Base-by-base conservation (phyloP, 768 basidiomycete genomes). In the Pleurotus cornucopiae region DNA sequence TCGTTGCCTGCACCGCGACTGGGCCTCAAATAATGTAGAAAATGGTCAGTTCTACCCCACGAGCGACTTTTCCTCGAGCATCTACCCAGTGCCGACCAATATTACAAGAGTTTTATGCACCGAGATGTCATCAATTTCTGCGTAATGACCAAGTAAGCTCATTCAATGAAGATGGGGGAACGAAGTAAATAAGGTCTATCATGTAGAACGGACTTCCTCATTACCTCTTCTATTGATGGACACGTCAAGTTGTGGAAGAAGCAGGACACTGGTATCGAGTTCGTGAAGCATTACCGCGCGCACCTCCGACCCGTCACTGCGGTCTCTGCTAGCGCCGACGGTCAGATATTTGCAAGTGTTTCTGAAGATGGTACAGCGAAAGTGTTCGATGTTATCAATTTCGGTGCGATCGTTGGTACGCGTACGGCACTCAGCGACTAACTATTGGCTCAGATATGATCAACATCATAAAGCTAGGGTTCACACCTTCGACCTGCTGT, bases 201-300 rank as follows among this genome's bases (percentile, higher is more conserved):
- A 14, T 13, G 3, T 62, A 97, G 96, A 69, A 96, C 94, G 11
- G 86, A 94, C 56, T 99, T 98, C 65, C 66, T 98, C 43, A 79
- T 99, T 48, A 99, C 97, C 5, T 94, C 96, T 1, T 98, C 96
- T 2, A 71, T 94, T 7, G 97, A 98, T 66, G 97, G 97, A 2
- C 89, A 94, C 70, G 71, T 98, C 60, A 99, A 99, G 69, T 72
- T 99, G n/a, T 99, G 97, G 97, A 98, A 97, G 77, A 99, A 99
- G 71, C 94, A 97, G 73, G 90, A 94, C 18, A 69, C 77, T 5
- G 96, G 95, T 3, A 94, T 99, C 64, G 97, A 98, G 73, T 98
- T 98, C 63, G 96, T 98, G 57, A 99, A 99, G 72, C 92, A 95
- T 61, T 99, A 96, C 69, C 87, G 97, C 46, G 94, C 97, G 1